Percentiles rank a stretch among this genome's conserved stretches.
phyloP scores from a whole-genome alignment of 2,329 filamentous ascomycete species.

The Xylariales sp. region DNA sequence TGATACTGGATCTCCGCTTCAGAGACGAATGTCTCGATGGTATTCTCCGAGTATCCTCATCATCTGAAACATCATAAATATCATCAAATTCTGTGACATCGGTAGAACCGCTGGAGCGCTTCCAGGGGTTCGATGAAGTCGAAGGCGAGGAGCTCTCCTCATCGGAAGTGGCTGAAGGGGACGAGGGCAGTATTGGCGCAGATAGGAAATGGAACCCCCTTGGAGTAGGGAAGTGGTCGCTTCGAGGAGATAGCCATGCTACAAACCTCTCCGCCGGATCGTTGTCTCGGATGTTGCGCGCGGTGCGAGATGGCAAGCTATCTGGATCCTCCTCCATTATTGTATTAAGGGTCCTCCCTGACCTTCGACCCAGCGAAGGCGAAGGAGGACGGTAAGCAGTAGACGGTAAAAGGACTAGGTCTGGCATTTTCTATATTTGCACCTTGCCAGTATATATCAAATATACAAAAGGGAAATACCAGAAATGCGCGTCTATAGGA shows the following conservation, averaged over 20 bases:
- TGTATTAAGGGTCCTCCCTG: conserved; percentile 54
- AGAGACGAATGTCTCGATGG: conserved; percentile 35
- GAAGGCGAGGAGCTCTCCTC: conserved; percentile 44
- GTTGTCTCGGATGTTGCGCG: conserved; percentile 20
- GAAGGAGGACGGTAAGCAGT: conserved; percentile 41
- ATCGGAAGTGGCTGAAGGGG: conserved; percentile 50
- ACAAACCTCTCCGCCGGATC: conserved; percentile 46
- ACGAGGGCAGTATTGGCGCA: conserved; percentile 58
- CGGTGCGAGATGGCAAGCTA: conserved; percentile 23
- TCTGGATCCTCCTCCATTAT: conserved; percentile 57
- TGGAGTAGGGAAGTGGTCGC: conserved; percentile 69
- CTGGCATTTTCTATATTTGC: conserved; percentile 51
- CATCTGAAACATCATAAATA: conserved; percentile 80
- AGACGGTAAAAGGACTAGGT: conserved; percentile 33
- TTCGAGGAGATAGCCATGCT: conserved; percentile 55
- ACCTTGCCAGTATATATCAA: conserved; percentile 14
- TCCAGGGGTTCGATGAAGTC: conserved; percentile 58
- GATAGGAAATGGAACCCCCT: conserved; percentile 61
- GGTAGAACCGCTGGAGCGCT: conserved; percentile 57
- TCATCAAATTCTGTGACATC: conserved; percentile 77
- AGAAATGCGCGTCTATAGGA: conserved; percentile 15
- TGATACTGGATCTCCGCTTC: conserved; percentile 28
- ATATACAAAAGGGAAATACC: conserved; percentile 17
- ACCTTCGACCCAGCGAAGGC: conserved; percentile 53
- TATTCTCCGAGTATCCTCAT: conserved; percentile 55